Evolutionary conservation across 1,139 yeast species (phyloP).

Genomic region (Hyphopichia khmerensis): DNA sequence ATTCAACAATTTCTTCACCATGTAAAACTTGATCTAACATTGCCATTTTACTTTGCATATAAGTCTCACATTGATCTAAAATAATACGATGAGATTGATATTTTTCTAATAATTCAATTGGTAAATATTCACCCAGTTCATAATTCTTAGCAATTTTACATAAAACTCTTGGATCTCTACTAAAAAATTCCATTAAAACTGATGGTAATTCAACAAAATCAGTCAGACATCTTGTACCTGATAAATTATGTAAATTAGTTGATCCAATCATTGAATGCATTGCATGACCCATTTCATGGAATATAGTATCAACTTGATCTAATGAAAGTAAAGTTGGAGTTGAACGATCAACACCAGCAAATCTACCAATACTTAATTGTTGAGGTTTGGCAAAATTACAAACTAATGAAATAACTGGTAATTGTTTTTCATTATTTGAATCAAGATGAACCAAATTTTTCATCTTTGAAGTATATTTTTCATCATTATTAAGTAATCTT

Average conservation of each 20-base stretch:
- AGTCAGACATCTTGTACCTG: slow-evolving; percentile 94
- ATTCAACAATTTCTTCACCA: slow-evolving; percentile 37
- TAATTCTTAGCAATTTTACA: slow-evolving; percentile 73
- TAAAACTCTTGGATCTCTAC: slow-evolving; percentile 76
- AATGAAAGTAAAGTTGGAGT: slow-evolving; percentile 55
- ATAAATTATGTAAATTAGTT: slow-evolving; percentile 83
- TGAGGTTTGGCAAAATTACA: slow-evolving; percentile 68
- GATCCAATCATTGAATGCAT: slow-evolving; percentile 96
- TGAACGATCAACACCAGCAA: slow-evolving; percentile 24
- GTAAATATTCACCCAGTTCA: slow-evolving; percentile 63
- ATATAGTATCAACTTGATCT: slow-evolving; percentile 85
- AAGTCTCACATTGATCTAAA: slow-evolving; percentile 71
- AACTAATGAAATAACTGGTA: slow-evolving; percentile 86
- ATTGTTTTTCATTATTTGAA: slow-evolving; percentile 57
- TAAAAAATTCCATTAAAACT: slow-evolving; percentile 90
- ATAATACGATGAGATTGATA: slow-evolving; percentile 54
- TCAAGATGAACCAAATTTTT: slow-evolving; percentile 53
- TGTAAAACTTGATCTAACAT: slow-evolving; percentile 82
- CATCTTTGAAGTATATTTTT: slow-evolving; percentile 42
- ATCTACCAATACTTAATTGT: slow-evolving; percentile 18
- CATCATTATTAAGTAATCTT: slow-evolving; percentile 39
- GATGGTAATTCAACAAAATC: slow-evolving; percentile 97
- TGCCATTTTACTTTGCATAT: slow-evolving; percentile 89
- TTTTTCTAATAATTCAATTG: slow-evolving; percentile 45
- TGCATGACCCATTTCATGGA: slow-evolving; percentile 99